These are phyloP conservation scores for Keithomyces neogunnii DNA, from an alignment of 2,329 filamentous ascomycete genomes.

Conservation along the genomic window DNA sequence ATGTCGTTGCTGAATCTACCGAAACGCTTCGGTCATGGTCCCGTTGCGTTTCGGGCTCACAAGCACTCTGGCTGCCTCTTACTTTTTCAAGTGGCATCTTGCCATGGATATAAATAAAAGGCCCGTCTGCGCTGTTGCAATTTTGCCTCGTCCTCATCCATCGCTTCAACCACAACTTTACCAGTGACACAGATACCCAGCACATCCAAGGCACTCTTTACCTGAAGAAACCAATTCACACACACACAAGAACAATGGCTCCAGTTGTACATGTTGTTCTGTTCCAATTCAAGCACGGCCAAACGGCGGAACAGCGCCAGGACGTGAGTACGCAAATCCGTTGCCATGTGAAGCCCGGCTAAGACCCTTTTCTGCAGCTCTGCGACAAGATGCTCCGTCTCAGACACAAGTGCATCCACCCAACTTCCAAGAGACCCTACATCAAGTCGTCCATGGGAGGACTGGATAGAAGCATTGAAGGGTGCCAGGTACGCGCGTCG, in stretches of 20 bases:
- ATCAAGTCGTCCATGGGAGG: conserved; percentile 51
- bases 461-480: conserved; percentile 51
- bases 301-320: conserved; percentile 5
- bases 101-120: too few relatives aligned
- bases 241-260: background rate
- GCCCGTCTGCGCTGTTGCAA: too few relatives aligned
- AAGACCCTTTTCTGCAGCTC: conserved; percentile 1
- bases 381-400: conserved; percentile 33
- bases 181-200: too few relatives aligned
- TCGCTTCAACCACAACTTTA: too few relatives aligned
- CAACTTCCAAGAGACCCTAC: conserved; percentile 49
- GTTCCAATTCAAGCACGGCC: conserved; percentile 12
- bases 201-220: too few relatives aligned
- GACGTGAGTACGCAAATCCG: conserved; percentile 4
- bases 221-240: background rate
- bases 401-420: conserved; percentile 52
- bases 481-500: conserved; percentile 38
- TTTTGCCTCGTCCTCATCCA: too few relatives aligned
- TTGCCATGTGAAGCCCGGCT: too few relatives aligned
- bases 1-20: too few relatives aligned
- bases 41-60: too few relatives aligned
- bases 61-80: too few relatives aligned
- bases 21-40: too few relatives aligned
- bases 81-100: too few relatives aligned
- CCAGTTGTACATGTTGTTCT: conserved; percentile 13